phyloP scores from a whole-genome alignment of 352 stramenopile species.

The Globisporangium perplexum region DNA sequence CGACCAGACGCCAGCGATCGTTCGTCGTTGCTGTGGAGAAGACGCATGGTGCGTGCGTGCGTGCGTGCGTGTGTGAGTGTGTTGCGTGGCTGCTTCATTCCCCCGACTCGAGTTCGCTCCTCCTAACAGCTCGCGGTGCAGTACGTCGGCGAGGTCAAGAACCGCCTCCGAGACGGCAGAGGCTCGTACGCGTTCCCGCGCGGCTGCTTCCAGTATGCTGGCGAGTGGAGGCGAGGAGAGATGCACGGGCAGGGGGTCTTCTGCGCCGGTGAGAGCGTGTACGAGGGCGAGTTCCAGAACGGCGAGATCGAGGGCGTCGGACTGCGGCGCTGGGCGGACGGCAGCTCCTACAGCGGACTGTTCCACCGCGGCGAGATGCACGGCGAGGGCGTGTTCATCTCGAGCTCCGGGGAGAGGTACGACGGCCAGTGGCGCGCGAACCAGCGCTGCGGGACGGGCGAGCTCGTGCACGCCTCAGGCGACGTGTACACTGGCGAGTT shows the following conservation, averaged over 20 bases:
- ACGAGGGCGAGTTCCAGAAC: constrained; percentile 49
- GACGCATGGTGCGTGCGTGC: no score
- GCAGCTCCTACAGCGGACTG: constrained; percentile 51
- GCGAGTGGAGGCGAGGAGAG: constrained; percentile 48
- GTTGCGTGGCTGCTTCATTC: no score
- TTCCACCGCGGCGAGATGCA: constrained; percentile 49
- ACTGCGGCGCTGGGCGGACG: constrained; percentile 44
- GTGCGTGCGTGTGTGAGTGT: no score
- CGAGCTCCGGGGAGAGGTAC: constrained; percentile 36
- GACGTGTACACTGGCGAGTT: constrained; percentile 45
- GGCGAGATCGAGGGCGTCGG: constrained; percentile 61
- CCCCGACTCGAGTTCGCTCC: no score
- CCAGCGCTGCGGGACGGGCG: constrained; percentile 30
- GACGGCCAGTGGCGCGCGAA: constrained; percentile 52
- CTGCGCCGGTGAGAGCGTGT: constrained; percentile 18
- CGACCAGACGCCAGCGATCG: no score
- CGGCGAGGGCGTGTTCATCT: constrained; percentile 42
- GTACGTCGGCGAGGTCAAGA: constrained; percentile 36
- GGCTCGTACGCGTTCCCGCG: constrained; percentile 43
- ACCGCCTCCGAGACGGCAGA: constrained; percentile 35
- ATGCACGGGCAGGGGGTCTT: constrained; percentile 56
- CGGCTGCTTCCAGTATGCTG: constrained; percentile 52
- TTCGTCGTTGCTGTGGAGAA: no score
- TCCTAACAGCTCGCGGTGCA: constrained; percentile 6
- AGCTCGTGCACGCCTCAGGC: constrained; percentile 23